Evolutionary conservation across 352 stramenopile genomes (phyloP).

Genomic region (Phytophthora pluvialis): DNA sequence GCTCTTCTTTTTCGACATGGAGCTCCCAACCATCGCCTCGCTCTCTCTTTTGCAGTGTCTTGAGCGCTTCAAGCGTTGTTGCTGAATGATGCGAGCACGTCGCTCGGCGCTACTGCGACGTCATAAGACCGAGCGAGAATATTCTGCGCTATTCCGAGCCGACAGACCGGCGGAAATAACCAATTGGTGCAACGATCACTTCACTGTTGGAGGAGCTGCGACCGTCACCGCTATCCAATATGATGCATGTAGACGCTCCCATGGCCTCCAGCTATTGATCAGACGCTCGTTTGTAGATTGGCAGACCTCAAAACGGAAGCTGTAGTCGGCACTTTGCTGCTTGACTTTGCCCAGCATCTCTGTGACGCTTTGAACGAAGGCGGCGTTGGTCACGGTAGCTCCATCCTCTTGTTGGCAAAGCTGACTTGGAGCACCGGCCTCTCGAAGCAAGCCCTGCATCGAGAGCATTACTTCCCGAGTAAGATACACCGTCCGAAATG

Average conservation of each 20-base stretch:
- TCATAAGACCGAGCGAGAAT: slow-evolving; percentile 33
- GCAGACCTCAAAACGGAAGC: slow-evolving; percentile 44
- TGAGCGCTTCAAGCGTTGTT: slow-evolving; percentile 7
- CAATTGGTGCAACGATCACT: slow-evolving; percentile 15
- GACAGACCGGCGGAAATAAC: slow-evolving; percentile 3
- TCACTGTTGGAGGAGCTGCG: slow-evolving; percentile 7
- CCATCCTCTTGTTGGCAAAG: not conserved
- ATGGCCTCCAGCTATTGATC: slow-evolving; percentile 66
- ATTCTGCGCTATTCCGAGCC: slow-evolving; percentile 34
- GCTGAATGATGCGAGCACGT: slow-evolving; percentile 14
- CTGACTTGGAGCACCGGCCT: not conserved
- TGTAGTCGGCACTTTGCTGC: not conserved
- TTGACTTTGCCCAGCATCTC: slow-evolving; percentile 14
- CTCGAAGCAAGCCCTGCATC: slow-evolving; percentile 35
- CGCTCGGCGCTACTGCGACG: not conserved
- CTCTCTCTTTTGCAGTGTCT: not conserved
- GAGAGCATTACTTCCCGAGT: slow-evolving; percentile 27
- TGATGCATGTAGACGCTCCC: slow-evolving; percentile 58
- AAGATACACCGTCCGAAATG: slow-evolving; percentile 52
- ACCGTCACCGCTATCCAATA: slow-evolving; percentile 43
- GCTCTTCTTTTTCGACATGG: slow-evolving; percentile 42
- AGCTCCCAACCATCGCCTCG: slow-evolving; percentile 22
- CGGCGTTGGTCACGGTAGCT: not conserved
- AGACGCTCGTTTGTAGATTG: slow-evolving; percentile 55
- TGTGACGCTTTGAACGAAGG: slow-evolving; percentile 20